These are phyloP conservation scores for Saccharomycopsis sp. DNA, from an alignment of 805 yeast species.

Conservation along the genomic window DNA sequence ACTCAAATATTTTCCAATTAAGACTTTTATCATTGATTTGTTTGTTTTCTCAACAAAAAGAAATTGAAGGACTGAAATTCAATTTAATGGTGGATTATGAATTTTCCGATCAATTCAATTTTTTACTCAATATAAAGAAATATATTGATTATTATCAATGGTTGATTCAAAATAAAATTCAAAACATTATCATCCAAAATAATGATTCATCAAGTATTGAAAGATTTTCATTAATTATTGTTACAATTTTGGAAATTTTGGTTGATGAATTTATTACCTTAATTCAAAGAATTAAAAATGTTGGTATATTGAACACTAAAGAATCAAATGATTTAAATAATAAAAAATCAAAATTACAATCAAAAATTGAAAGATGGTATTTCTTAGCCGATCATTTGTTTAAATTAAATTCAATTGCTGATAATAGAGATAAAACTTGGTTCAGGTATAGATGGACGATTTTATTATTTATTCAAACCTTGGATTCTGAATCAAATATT, in stretches of 20 bases:
- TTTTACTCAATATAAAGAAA: slow-evolving; percentile 5
- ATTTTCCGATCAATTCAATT: slow-evolving; percentile 4
- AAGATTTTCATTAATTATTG: not conserved
- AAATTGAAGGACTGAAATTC: not conserved
- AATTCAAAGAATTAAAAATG: slow-evolving; percentile 19
- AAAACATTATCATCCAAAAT: not conserved
- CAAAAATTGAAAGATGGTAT: slow-evolving; percentile 40
- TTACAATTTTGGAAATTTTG: slow-evolving; percentile 30
- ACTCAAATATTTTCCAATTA: slow-evolving; percentile 13
- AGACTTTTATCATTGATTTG: slow-evolving; percentile 3
- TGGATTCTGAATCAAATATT: not conserved
- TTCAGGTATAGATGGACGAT: slow-evolving; percentile 40
- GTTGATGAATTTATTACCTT: slow-evolving; percentile 32
- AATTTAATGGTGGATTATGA: slow-evolving; percentile 4
- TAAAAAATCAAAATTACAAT: slow-evolving; percentile 25
- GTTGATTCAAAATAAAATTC: not conserved
- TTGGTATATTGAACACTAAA: not conserved
- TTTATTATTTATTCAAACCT: slow-evolving; percentile 32
- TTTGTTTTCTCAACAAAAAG: not conserved
- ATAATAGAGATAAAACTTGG: slow-evolving; percentile 13
- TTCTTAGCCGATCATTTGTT: not conserved
- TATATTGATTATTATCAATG: not conserved
- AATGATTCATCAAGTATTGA: not conserved
- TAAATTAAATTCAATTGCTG: not conserved
- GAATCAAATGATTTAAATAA: slow-evolving; percentile 5